Conservation (phyloP, 495 filamentous ascomycete genomes). For the Aspergillus affinis region DNA sequence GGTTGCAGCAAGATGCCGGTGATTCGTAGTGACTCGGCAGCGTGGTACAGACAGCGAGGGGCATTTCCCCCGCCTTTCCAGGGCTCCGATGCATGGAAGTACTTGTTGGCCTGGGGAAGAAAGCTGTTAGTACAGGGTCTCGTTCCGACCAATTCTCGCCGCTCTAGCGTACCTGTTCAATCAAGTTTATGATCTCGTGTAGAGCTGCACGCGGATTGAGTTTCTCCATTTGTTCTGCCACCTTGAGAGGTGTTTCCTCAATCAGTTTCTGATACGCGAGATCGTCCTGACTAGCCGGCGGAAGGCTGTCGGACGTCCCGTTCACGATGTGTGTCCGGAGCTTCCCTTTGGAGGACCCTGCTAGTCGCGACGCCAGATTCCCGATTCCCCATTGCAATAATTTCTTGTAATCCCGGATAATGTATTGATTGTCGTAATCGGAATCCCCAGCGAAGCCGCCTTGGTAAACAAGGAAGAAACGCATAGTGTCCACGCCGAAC, state of each 20-base stretch:
- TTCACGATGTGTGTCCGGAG: slow-evolving; percentile 53
- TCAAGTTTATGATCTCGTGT: slow-evolving; percentile 60
- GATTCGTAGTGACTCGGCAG: slow-evolving; percentile 77
- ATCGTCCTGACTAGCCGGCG: slow-evolving; percentile 29
- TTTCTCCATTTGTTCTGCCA: slow-evolving; percentile 59
- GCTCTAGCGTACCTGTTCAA: slow-evolving; percentile 49
- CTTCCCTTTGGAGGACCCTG: slow-evolving; percentile 65
- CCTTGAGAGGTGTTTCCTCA: slow-evolving; percentile 34
- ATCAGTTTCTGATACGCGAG: slow-evolving; percentile 35
- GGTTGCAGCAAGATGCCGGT: slow-evolving; percentile 84
- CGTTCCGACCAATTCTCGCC: slow-evolving; percentile 1
- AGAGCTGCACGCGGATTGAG: slow-evolving; percentile 65
- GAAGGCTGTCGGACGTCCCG: slow-evolving; percentile 34
- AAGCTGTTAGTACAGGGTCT: slow-evolving; percentile 1
- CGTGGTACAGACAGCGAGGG: slow-evolving; percentile 62
- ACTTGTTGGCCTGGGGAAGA: slow-evolving; percentile 63
- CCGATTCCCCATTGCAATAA: slow-evolving; percentile 71
- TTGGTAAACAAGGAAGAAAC: slow-evolving; percentile 79
- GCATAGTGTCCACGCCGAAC: slow-evolving; percentile 83
- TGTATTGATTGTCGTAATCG: slow-evolving; percentile 76
- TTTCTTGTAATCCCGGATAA: slow-evolving; percentile 77
- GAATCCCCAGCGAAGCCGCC: slow-evolving; percentile 74
- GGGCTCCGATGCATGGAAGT: slow-evolving; percentile 58
- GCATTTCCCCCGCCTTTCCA: slow-evolving; percentile 52
- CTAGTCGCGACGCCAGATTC: slow-evolving; percentile 71